phyloP scores from a whole-genome alignment of 2,329 filamentous ascomycete genomes.

The Blastomyces gilchristii region DNA sequence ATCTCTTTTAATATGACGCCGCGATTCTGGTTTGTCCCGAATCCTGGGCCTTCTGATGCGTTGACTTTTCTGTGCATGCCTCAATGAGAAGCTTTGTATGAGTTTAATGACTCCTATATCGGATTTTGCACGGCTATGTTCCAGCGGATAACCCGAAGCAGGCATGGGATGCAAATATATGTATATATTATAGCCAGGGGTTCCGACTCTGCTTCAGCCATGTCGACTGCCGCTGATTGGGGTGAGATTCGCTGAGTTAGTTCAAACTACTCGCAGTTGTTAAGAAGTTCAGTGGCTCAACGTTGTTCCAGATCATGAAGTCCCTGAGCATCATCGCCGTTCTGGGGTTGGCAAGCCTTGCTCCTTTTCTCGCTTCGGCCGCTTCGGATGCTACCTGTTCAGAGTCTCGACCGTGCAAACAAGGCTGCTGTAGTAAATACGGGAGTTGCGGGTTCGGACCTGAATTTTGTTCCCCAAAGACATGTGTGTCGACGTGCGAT shows the following conservation, averaged over 20 bases:
- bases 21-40: background rate
- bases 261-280: background rate
- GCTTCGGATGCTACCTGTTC: conserved; percentile 3
- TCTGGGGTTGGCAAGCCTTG: background rate
- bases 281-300: background rate
- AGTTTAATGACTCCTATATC: background rate
- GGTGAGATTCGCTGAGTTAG: background rate
- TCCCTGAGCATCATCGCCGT: background rate
- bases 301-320: background rate
- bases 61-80: background rate
- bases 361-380: background rate
- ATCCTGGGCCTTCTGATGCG: background rate
- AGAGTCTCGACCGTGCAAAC: conserved; percentile 3
- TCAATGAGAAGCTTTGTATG: background rate
- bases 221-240: background rate
- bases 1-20: background rate
- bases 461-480: conserved; percentile 15
- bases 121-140: background rate
- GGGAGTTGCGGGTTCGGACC: conserved; percentile 15
- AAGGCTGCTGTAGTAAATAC: conserved; percentile 7
- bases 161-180: background rate
- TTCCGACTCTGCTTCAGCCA: background rate
- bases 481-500: conserved; percentile 25
- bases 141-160: background rate
- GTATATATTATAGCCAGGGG: background rate